phyloP scores from a whole-genome alignment of 2,329 filamentous ascomycete genomes.

The Aspergillus versicolor region DNA sequence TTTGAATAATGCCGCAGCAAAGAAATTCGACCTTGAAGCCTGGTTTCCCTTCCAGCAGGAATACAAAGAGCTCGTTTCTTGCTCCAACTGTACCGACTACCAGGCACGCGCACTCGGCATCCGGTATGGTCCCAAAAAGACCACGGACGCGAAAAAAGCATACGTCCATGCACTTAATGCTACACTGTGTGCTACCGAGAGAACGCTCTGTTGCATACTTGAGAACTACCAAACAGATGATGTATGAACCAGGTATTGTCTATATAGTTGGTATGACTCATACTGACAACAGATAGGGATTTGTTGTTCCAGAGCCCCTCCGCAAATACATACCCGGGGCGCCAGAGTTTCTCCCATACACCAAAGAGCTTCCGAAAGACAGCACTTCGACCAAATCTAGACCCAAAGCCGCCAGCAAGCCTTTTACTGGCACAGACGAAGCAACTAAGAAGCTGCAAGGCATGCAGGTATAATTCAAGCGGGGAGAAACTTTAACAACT shows the following conservation, averaged over 20 bases:
- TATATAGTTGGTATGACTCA: conserved; percentile 18
- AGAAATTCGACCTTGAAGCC: conserved; percentile 95
- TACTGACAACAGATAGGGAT: conserved; percentile 52
- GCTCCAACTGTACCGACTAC: conserved; percentile 98
- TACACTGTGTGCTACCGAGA: conserved; percentile 85
- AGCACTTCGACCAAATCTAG: conserved; percentile 61
- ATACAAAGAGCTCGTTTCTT: conserved; percentile 97
- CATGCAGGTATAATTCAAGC: conserved; percentile 37
- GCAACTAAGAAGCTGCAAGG: conserved; percentile 42
- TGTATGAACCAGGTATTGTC: conserved; percentile 45
- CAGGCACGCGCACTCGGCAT: conserved; percentile 94
- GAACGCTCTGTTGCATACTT: conserved; percentile 88
- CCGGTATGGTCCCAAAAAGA: conserved; percentile 82
- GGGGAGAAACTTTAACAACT: background rate
- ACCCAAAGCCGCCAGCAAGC: conserved; percentile 33
- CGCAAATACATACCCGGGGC: conserved; percentile 87
- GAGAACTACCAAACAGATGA: conserved; percentile 96
- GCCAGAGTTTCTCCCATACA: conserved; percentile 84
- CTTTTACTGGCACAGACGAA: conserved; percentile 30
- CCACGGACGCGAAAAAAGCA: conserved; percentile 81
- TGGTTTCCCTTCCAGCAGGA: conserved; percentile 96
- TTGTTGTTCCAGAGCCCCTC: conserved; percentile 77
- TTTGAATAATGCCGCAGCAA: conserved; percentile 81
- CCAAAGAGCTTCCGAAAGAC: conserved; percentile 80
- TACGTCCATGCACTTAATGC: conserved; percentile 94